Evolutionary conservation across 345 rosid species (phyloP).

Genomic region (Eucalyptus curtisii): DNA sequence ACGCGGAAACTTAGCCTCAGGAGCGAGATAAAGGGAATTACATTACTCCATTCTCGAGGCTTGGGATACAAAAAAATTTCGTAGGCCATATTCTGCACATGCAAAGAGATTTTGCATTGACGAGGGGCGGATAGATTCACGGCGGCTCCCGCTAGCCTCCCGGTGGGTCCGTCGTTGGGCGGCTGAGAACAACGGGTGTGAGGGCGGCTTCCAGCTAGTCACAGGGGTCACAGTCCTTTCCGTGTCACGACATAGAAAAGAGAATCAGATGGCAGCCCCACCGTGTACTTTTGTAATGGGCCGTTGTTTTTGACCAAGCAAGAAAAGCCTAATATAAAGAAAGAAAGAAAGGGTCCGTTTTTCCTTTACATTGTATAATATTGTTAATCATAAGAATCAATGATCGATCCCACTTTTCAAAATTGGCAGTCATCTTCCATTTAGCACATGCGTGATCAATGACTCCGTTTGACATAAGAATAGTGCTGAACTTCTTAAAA

Average conservation of each 20-base stretch:
- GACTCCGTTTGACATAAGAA: background rate
- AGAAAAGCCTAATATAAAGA: background rate
- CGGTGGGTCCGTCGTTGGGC: background rate
- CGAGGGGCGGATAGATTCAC: no score
- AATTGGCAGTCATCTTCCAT: background rate
- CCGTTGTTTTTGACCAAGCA: background rate
- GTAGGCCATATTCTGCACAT: background rate
- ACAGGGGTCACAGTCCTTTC: background rate
- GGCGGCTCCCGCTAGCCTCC: background rate
- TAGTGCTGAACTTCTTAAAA: fast-evolving
- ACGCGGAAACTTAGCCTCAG: background rate
- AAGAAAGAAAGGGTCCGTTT: background rate
- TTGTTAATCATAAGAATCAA: background rate
- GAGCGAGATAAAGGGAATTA: background rate
- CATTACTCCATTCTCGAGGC: background rate
- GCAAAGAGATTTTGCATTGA: background rate
- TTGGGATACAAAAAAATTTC: background rate
- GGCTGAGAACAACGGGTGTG: background rate
- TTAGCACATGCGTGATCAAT: fast-evolving
- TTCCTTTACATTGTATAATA: background rate
- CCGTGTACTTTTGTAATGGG: background rate
- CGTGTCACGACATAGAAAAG: background rate
- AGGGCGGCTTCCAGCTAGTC: background rate
- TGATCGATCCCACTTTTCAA: background rate
- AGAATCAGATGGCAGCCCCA: background rate